Conservation (phyloP, 2,329 filamentous ascomycete genomes). For the Triangularia setosa region DNA sequence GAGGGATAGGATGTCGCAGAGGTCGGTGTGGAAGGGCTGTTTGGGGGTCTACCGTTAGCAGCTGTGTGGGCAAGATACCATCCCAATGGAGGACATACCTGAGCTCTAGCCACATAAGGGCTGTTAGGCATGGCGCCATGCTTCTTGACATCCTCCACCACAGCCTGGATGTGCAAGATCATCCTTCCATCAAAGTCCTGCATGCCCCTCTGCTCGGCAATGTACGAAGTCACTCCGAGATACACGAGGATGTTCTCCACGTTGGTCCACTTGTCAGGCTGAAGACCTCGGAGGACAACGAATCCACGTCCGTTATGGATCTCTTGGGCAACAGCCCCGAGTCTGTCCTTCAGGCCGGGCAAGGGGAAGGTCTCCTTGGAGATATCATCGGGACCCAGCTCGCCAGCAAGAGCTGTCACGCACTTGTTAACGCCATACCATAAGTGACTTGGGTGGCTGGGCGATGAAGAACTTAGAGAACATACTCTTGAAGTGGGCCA, state of each 20-base stretch:
- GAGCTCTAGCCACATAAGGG: conserved; percentile 24
- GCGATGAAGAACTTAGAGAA: background rate
- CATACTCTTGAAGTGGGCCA: conserved; percentile 24
- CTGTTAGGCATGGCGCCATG: conserved; percentile 24
- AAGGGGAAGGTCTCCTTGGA: conserved; percentile 23
- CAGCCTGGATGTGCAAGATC: conserved; percentile 26
- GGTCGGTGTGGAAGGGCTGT: conserved; percentile 41
- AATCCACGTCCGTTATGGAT: conserved; percentile 35
- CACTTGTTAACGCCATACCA: background rate
- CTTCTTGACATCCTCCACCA: conserved; percentile 20
- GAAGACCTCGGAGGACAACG: conserved; percentile 42
- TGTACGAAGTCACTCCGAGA: conserved; percentile 43
- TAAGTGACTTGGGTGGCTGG: too few species aligned
- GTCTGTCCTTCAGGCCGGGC: conserved; percentile 18
- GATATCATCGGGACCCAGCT: conserved; percentile 22
- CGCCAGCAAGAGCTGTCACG: background rate
- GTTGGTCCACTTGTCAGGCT: conserved; percentile 37
- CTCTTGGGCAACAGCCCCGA: conserved; percentile 14
- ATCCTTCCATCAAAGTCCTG: conserved; percentile 31
- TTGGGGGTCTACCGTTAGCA: background rate
- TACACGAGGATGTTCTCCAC: conserved; percentile 44
- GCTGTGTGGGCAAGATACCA: background rate
- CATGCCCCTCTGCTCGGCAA: conserved; percentile 37
- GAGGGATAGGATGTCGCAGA: conserved; percentile 34
- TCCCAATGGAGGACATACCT: too few species aligned